Evolutionary conservation across 306 rosid species (phyloP).

Genomic region (Herpetospermum pedunculosum): DNA sequence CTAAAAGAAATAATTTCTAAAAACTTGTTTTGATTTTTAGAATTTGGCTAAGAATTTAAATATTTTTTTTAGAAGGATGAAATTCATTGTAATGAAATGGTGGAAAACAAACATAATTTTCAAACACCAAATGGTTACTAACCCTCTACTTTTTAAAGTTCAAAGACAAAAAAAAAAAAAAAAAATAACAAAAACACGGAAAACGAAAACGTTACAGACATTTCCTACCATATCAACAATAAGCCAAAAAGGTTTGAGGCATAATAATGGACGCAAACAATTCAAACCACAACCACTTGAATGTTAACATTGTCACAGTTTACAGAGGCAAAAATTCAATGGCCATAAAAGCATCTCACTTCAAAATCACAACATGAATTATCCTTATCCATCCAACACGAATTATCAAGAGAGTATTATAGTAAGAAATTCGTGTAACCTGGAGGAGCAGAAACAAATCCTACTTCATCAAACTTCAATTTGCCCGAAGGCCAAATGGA

Average conservation of each 20-base stretch:
- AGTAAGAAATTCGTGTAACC: not conserved
- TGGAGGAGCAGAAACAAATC: not conserved
- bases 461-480: not conserved
- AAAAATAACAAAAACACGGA: too few species aligned
- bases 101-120: too few species aligned
- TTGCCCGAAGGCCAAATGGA: not conserved
- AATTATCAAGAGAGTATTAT: not conserved
- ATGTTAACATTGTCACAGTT: not conserved
- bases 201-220: too few species aligned
- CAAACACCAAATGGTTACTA: too few species aligned
- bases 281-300: not conserved
- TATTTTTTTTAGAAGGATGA: too few species aligned
- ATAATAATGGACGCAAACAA: not conserved
- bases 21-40: too few species aligned
- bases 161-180: too few species aligned
- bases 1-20: too few species aligned
- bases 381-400: not conserved
- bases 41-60: too few species aligned
- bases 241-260: not conserved
- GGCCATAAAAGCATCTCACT: slow-evolving; percentile 6
- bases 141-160: too few species aligned
- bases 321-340: not conserved
- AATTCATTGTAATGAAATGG: too few species aligned
- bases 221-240: too few species aligned
- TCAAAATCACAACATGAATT: slow-evolving; percentile 2